A percentile compares a stretch with the other conserved stretches of the same genome.
phyloP scores from a whole-genome alignment of 345 rosid genomes.

The Eucalyptus sp. region DNA sequence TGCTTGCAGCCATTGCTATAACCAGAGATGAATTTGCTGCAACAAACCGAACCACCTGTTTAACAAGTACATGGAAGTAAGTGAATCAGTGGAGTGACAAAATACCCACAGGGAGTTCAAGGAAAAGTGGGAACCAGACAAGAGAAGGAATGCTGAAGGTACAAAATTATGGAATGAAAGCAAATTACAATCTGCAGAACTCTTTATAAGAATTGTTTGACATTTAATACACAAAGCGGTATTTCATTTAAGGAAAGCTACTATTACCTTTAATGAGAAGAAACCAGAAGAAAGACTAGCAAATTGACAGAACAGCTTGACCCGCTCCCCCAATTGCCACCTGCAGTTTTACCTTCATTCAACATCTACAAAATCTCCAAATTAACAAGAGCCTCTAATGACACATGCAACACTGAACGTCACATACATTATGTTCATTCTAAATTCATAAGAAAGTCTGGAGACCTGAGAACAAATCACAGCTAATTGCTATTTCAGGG shows the following conservation, averaged over 20 bases:
- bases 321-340: constrained; percentile 30
- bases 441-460: not conserved
- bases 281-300: constrained; percentile 48
- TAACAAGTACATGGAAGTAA: not conserved
- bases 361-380: constrained; percentile 23
- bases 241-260: not conserved
- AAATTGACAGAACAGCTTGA: constrained; percentile 44
- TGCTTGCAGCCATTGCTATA: constrained; percentile 40
- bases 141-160: not conserved
- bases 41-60: constrained; percentile 65
- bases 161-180: not conserved
- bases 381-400: not conserved
- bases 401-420: not conserved
- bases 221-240: not conserved
- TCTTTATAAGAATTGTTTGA: not conserved
- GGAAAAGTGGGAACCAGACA: not conserved
- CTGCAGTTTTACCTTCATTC: not conserved
- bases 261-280: constrained; percentile 28
- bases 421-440: not conserved
- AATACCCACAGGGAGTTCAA: not conserved
- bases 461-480: not conserved
- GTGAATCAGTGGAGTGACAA: not conserved
- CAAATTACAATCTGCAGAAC: not conserved
- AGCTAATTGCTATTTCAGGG: not conserved
- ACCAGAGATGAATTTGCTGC: constrained; percentile 47